phyloP scores from a whole-genome alignment of 306 rosid species.

The Ormosia emarginata region DNA sequence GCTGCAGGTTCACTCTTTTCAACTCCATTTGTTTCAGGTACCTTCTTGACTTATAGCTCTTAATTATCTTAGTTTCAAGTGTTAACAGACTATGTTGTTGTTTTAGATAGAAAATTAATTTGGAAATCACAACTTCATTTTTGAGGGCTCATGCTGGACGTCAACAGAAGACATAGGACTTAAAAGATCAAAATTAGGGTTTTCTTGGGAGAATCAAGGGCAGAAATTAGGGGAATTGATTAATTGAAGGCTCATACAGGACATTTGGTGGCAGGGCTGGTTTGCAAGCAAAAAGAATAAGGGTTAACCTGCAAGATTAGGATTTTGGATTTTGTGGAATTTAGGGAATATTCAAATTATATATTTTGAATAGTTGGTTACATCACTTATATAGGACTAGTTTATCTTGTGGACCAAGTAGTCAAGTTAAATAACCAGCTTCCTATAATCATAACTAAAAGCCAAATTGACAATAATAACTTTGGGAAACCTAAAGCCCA shows the following conservation, averaged over 20 bases:
- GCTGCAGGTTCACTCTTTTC: constrained; percentile 68
- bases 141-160: constrained; percentile 1
- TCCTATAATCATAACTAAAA: too few relatives aligned
- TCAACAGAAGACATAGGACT: not conserved
- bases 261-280: not conserved
- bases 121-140: constrained; percentile 4
- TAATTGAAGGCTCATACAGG: not conserved
- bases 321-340: not conserved
- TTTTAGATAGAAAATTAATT: constrained; percentile 13
- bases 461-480: not conserved
- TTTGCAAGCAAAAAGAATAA: not conserved
- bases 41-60: constrained; percentile 18
- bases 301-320: constrained; percentile 7
- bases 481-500: not conserved
- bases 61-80: not conserved
- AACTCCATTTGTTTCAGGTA: constrained; percentile 82
- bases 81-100: not conserved
- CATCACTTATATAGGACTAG: not conserved
- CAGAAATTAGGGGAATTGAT: not conserved
- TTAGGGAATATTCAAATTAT: not conserved
- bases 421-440: not conserved
- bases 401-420: not conserved
- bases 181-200: not conserved
- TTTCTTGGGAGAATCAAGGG: not conserved
- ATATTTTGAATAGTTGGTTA: not conserved